Evolutionary conservation across 371 early-diverging fungal genomes (phyloP), one percentile per base, ranked within the genome.

Genomic region (Actinomortierella ambigua): DNA sequence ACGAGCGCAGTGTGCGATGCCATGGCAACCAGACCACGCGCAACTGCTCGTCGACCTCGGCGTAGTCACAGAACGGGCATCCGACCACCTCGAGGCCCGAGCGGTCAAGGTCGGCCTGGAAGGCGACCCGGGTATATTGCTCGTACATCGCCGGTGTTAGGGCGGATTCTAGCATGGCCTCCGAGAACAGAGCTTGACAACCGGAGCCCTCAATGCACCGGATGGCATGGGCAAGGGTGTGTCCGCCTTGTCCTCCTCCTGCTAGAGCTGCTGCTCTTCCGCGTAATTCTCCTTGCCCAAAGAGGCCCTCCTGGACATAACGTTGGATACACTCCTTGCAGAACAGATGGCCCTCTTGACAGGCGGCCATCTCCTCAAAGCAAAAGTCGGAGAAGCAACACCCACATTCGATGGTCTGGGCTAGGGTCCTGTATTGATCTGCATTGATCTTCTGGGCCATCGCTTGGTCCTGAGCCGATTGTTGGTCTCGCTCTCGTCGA

Each of bases 271-370:
- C 34, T 11, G 34, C 34, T 34, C 34, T 34, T 6, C 34, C 34
- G 34, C 34, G 4, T 42, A 89, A 51, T n/a, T 69, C 50, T 2
- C 85, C 87, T 59, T 85, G 83, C 2, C 86, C 88, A 68, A 84
- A 87, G 13, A 86, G 50, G 0, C 85, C 84, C 60, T 84, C 86
- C 5, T 75, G 59, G 2, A 87, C 62, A 39, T 75, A 81, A 8
- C 57, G 76, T 5, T 52, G 55, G 8, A 88, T 57, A 58, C 87
- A 84, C 1, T 58, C 69, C 44, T 78, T 64, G 63, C 86, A 86
- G 57, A 84, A 86, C 39, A 82, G 56, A 57, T 88, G 88, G 1
- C 82, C 86, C 55, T 83, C 73, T 42, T 67, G 77, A 61, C 88
- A 88, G 61, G 70, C 69, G 5, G 59, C 53, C 2, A 88, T 57